Percentiles rank a stretch among this genome's conserved stretches.
phyloP scores from a whole-genome alignment of 148 eudicot genomes.

The Rhododendron mucronatum region DNA sequence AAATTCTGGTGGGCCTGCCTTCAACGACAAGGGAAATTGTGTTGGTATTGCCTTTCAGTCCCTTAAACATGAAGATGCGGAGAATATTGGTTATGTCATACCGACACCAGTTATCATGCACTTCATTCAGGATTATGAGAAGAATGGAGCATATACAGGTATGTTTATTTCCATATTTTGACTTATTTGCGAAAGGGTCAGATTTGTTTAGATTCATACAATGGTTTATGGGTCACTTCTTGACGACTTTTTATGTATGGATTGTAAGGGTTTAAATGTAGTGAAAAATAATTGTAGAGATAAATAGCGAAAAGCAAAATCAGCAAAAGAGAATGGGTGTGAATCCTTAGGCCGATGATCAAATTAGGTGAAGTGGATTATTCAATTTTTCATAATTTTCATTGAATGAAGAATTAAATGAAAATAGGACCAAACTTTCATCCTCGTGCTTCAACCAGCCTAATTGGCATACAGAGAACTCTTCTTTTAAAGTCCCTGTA shows the following conservation, averaged over 20 bases:
- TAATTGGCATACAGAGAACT: background rate
- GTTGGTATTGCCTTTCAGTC: constrained; percentile 54
- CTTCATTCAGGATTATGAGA: constrained; percentile 40
- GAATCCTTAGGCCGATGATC: background rate
- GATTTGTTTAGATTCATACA: background rate
- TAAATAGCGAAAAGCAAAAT: background rate
- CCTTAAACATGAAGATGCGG: constrained; percentile 40
- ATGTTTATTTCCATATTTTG: constrained; percentile 1
- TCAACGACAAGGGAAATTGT: constrained; percentile 35
- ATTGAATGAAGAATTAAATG: background rate
- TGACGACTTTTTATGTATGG: background rate
- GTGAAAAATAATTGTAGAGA: background rate
- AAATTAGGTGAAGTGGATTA: background rate
- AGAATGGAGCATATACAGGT: constrained; percentile 52
- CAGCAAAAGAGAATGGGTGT: background rate
- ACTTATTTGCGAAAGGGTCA: background rate
- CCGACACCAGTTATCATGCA: constrained; percentile 47
- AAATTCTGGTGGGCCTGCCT: constrained; percentile 44
- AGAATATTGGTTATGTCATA: constrained; percentile 48
- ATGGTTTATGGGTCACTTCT: background rate
- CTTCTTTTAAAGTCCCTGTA: background rate
- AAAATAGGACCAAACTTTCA: background rate
- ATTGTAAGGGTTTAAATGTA: background rate
- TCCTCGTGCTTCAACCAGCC: background rate
- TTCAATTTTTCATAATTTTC: background rate